Percentiles rank a stretch among this genome's conserved stretches.
Conservation (phyloP, 805 yeast species). For the Torulaspora indica region DNA sequence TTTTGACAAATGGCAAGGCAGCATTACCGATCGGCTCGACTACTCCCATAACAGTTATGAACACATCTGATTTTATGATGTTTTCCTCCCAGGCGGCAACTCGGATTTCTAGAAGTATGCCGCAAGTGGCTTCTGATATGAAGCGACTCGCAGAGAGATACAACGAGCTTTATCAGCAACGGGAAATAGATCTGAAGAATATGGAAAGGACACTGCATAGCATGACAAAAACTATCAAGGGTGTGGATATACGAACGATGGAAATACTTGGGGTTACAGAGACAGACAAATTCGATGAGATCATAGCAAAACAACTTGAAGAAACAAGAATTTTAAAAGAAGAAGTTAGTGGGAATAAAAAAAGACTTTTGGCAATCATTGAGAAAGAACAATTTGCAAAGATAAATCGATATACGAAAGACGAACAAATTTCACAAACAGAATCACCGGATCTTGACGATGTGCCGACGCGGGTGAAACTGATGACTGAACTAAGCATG, state of each 20-base stretch:
- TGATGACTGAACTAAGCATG: slow-evolving; percentile 36
- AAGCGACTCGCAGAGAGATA: slow-evolving; percentile 49
- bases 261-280: slow-evolving; percentile 60
- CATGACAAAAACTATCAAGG: slow-evolving; percentile 22
- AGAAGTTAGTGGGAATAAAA: slow-evolving; percentile 21
- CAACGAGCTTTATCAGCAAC: slow-evolving; percentile 46
- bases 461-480: slow-evolving; percentile 21
- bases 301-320: slow-evolving; percentile 37
- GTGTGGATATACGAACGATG: slow-evolving; percentile 24
- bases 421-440: slow-evolving; percentile 1
- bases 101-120: slow-evolving; percentile 28
- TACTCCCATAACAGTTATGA: slow-evolving; percentile 12
- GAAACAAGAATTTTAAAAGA: slow-evolving; percentile 14
- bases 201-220: slow-evolving; percentile 26
- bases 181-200: slow-evolving; percentile 40
- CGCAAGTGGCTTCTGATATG: slow-evolving; percentile 27
- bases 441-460: slow-evolving; percentile 11
- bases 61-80: slow-evolving; percentile 25
- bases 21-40: slow-evolving; percentile 13
- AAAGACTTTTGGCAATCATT: slow-evolving; percentile 23
- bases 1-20: slow-evolving; percentile 7
- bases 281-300: slow-evolving; percentile 71
- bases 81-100: slow-evolving; percentile 36
- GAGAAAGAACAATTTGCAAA: slow-evolving; percentile 32
- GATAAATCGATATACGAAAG: slow-evolving; percentile 4